Conservation (phyloP, 352 stramenopile species). For the Blastocystis sp. region DNA sequence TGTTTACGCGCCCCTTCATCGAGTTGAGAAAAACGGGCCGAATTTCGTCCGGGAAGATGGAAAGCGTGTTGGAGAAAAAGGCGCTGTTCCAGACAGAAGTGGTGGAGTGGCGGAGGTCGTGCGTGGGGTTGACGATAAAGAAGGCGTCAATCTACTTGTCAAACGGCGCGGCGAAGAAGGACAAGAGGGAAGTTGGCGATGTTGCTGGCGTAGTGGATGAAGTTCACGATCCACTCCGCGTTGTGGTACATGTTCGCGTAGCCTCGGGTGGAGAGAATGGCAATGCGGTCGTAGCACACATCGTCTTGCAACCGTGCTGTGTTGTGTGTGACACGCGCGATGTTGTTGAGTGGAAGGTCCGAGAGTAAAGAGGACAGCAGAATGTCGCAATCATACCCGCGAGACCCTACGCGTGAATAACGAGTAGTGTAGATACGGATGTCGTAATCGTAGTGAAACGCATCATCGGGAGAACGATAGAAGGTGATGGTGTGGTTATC, state of each 20-base stretch:
- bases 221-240: slow-evolving; percentile 33
- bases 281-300: slow-evolving; percentile 42
- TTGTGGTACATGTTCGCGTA: slow-evolving; percentile 58
- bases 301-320: no score
- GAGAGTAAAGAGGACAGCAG: not conserved
- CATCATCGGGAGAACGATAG: not conserved
- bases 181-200: not conserved
- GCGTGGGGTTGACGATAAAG: slow-evolving; percentile 5
- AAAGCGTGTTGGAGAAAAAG: not conserved
- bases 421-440: no score
- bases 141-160: slow-evolving; percentile 20
- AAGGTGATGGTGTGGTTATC: not conserved
- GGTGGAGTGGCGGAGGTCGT: not conserved
- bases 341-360: not conserved
- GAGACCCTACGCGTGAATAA: not conserved
- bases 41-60: not conserved
- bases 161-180: not conserved
- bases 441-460: not conserved
- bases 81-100: not conserved
- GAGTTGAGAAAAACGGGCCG: not conserved
- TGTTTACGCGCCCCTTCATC: not conserved
- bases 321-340: not conserved
- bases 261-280: slow-evolving; percentile 23
- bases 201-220: not conserved
- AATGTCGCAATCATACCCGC: slow-evolving; percentile 12